These are phyloP conservation scores for Nannochloropsis gaditana DNA, from an alignment of 108 stramenopile species.

Conservation along the genomic window DNA sequence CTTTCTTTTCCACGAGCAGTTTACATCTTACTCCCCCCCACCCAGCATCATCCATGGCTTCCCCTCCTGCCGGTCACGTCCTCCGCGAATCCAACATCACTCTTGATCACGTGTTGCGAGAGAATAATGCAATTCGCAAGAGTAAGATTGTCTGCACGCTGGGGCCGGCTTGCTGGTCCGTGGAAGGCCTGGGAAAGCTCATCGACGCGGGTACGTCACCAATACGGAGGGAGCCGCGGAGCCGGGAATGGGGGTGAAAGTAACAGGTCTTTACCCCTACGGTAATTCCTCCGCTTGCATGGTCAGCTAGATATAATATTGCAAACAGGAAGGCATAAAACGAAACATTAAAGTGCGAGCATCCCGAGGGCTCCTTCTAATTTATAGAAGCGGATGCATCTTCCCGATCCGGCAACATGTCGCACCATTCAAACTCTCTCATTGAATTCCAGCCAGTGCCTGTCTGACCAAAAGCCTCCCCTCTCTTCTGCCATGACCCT, in stretches of 20 bases:
- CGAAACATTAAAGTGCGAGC: neutral
- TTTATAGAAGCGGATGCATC: too few species aligned
- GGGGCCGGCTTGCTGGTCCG: conserved; percentile 72
- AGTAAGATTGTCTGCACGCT: conserved; percentile 90
- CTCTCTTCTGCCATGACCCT: neutral
- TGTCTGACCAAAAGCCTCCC: neutral
- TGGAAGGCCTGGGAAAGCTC: conserved; percentile 58
- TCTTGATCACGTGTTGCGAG: conserved; percentile 39
- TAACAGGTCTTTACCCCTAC: neutral
- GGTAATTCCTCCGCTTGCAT: too few species aligned
- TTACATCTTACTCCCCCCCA: neutral
- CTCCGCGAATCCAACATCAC: conserved; percentile 22
- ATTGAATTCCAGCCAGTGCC: too few species aligned
- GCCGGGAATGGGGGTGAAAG: neutral
- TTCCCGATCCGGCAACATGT: too few species aligned
- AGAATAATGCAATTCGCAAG: conserved; percentile 34
- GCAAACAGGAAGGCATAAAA: neutral
- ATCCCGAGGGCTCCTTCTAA: too few species aligned
- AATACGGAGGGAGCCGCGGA: neutral
- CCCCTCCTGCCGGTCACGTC: neutral
- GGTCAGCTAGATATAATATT: too few species aligned
- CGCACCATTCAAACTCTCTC: too few species aligned
- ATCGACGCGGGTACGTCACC: conserved; percentile 38
- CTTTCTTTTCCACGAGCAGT: neutral
- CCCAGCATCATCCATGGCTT: neutral